Conservation (phyloP, 1,139 yeast genomes). For the Geotrichum candidum region DNA sequence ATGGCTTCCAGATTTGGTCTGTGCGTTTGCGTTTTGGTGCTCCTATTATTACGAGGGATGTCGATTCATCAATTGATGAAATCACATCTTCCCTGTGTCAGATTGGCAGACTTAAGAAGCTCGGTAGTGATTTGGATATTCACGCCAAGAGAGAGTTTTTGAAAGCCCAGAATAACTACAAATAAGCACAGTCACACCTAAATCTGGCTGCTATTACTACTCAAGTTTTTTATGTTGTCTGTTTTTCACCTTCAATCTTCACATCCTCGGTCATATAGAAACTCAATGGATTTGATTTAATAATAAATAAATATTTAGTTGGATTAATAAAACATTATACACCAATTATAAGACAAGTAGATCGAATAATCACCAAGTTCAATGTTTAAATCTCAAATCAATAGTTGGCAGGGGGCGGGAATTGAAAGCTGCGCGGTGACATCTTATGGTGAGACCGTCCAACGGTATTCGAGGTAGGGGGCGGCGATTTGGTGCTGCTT, state of each 20-base stretch:
- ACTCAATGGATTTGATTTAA: neutral
- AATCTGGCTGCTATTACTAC: neutral
- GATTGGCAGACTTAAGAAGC: conserved; percentile 32
- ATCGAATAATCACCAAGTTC: neutral
- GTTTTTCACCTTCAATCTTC: neutral
- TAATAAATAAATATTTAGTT: neutral
- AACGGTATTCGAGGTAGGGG: neutral
- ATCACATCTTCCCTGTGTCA: conserved; percentile 28
- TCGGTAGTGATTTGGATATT: conserved; percentile 32
- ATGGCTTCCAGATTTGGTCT: conserved; percentile 21
- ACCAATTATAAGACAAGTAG: neutral
- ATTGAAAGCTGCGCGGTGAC: conserved; percentile 16
- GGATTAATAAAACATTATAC: neutral
- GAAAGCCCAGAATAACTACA: conserved; percentile 26
- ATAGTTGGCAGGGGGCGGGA: conserved; percentile 12
- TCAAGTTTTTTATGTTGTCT: neutral
- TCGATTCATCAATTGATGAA: conserved; percentile 19
- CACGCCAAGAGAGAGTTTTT: conserved; percentile 32
- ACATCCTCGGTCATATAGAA: neutral
- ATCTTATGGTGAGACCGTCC: neutral
- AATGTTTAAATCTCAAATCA: neutral
- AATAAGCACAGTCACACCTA: conserved; percentile 11
- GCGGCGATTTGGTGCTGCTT: neutral
- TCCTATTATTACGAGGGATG: conserved; percentile 18
- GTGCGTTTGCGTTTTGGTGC: conserved; percentile 27